Conservation (phyloP, 2,329 filamentous ascomycete genomes). For the Grosmannia clavigera region DNA sequence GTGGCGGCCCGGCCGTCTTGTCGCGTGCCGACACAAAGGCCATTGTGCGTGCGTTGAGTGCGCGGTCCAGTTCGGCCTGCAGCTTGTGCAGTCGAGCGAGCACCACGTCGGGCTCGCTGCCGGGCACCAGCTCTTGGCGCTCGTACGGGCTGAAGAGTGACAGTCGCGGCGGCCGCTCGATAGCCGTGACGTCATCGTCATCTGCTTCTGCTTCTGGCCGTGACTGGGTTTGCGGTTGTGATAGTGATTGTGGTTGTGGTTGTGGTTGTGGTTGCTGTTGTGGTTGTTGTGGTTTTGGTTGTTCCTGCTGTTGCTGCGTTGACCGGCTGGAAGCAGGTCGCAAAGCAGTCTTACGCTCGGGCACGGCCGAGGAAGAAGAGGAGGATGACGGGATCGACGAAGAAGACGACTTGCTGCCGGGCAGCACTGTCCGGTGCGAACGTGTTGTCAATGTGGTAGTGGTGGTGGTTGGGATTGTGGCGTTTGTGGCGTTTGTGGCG, state of each 20-base stretch:
- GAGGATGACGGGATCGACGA: not conserved
- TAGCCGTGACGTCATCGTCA: not conserved
- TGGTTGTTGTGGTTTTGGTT: not conserved
- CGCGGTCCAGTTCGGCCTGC: conserved; percentile 49
- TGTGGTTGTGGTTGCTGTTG: not conserved
- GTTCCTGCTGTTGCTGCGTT: not conserved
- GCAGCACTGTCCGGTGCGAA: not conserved
- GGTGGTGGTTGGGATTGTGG: conserved; percentile 4
- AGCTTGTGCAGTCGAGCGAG: conserved; percentile 42
- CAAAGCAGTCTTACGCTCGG: not conserved
- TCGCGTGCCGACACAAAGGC: conserved; percentile 42
- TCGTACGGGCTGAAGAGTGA: conserved; percentile 46
- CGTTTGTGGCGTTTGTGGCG: not conserved
- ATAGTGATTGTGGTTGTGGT: not conserved
- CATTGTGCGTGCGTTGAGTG: conserved; percentile 50
- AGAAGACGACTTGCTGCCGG: not conserved
- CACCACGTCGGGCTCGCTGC: conserved; percentile 45
- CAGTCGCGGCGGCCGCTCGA: conserved; percentile 19
- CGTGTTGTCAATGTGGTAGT: not conserved
- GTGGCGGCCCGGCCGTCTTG: conserved; percentile 39
- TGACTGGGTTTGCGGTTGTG: not conserved
- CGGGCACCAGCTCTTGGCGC: conserved; percentile 33
- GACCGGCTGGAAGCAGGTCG: not conserved
- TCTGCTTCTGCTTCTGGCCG: not conserved
- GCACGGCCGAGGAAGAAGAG: too few relatives aligned